Evolutionary conservation across 2,329 filamentous ascomycete species (phyloP).

Genomic region (Didymellaceae sp.): DNA sequence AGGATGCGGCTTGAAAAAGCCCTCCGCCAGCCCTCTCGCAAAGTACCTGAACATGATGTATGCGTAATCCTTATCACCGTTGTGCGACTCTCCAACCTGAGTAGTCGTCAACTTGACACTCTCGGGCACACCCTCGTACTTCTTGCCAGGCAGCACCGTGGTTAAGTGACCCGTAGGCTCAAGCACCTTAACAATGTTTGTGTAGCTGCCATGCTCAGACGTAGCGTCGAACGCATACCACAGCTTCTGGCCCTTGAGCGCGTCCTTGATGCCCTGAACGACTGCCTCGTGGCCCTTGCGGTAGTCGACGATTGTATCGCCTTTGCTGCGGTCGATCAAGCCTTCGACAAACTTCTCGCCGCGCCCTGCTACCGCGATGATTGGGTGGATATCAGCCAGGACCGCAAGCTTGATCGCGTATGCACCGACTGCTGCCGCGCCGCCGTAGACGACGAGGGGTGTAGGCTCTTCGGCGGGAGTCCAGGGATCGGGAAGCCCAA

Average conservation of each 20-base stretch:
- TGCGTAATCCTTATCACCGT: slow-evolving; percentile 51
- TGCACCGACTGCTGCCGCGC: slow-evolving; percentile 50
- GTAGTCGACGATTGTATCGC: slow-evolving; percentile 59
- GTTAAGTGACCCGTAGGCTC: slow-evolving; percentile 45
- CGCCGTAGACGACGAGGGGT: slow-evolving; percentile 52
- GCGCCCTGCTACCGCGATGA: slow-evolving; percentile 52
- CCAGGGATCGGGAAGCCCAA: slow-evolving; percentile 54
- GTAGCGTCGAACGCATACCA: slow-evolving; percentile 65
- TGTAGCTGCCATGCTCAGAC: slow-evolving; percentile 56
- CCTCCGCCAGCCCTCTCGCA: slow-evolving; percentile 56
- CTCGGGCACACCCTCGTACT: slow-evolving; percentile 52
- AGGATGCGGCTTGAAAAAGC: slow-evolving; percentile 59
- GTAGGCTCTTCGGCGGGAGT: slow-evolving; percentile 25
- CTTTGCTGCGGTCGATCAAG: slow-evolving; percentile 48
- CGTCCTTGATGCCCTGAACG: slow-evolving; percentile 51
- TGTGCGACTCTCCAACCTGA: slow-evolving; percentile 43
- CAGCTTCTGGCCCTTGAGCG: slow-evolving; percentile 53
- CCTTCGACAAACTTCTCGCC: slow-evolving; percentile 46
- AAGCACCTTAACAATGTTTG: slow-evolving; percentile 50
- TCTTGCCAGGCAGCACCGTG: slow-evolving; percentile 52
- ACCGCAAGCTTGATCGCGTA: slow-evolving; percentile 51
- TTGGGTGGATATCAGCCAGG: slow-evolving; percentile 50
- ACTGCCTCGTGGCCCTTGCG: slow-evolving; percentile 58
- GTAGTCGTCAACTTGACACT: slow-evolving; percentile 50
- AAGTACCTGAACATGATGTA: slow-evolving; percentile 55